phyloP scores from a whole-genome alignment of 805 yeast genomes.

The Ogataea ramenticola region DNA sequence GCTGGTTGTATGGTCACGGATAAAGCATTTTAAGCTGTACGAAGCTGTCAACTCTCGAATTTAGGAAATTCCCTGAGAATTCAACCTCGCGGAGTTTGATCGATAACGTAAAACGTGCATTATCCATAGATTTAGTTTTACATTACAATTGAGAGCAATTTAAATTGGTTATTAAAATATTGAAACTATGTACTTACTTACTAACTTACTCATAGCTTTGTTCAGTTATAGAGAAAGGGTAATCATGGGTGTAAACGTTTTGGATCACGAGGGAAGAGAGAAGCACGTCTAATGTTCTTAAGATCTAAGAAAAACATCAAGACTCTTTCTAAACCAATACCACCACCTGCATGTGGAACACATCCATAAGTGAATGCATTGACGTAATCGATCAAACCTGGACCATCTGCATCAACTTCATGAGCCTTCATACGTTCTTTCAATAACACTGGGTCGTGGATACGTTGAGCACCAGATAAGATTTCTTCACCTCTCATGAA shows the following conservation, averaged over 20 bases:
- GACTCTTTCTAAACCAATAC: constrained; percentile 98
- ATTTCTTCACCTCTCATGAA: constrained; percentile 99
- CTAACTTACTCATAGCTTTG: too few relatives aligned
- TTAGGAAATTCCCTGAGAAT: too few relatives aligned
- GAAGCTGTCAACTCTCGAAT: too few relatives aligned
- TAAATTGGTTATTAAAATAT: too few relatives aligned
- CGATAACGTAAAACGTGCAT: too few relatives aligned
- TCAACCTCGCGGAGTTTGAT: too few relatives aligned
- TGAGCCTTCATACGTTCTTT: constrained; percentile 75
- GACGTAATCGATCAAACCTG: constrained; percentile 85
- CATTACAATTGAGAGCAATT: too few relatives aligned
- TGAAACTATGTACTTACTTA: too few relatives aligned
- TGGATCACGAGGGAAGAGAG: constrained; percentile 98
- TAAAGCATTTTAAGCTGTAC: too few relatives aligned
- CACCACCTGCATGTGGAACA: constrained; percentile 99
- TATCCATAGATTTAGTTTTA: too few relatives aligned
- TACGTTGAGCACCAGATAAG: constrained; percentile 98
- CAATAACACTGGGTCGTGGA: constrained; percentile 85
- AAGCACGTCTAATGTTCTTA: constrained; percentile 97
- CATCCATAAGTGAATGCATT: constrained; percentile 93
- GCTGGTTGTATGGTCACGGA: too few relatives aligned
- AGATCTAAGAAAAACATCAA: constrained; percentile 96
- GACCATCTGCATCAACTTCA: constrained; percentile 71
- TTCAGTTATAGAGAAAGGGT: not conserved
- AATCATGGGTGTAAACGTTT: constrained; percentile 76